phyloP scores from a whole-genome alignment of 192 early-diverging fungal species.

The Gryganskiella cystojenkinii region DNA sequence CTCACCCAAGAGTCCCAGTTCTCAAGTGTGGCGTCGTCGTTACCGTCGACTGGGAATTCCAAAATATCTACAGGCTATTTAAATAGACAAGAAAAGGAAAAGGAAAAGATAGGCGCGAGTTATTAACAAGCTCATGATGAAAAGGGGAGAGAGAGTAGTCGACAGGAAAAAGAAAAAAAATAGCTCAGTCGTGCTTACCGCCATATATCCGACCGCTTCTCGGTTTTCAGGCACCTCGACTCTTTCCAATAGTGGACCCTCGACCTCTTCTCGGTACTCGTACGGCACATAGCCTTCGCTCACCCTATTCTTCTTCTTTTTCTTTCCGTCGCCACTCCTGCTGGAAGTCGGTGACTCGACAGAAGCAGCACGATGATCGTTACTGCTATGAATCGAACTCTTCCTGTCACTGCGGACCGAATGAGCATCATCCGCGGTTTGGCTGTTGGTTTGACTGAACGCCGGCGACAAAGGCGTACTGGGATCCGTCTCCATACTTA shows the following conservation, averaged over 20 bases:
- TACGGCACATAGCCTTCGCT: constrained; percentile 46
- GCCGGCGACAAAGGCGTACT: constrained; percentile 20
- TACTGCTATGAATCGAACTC: constrained; percentile 22
- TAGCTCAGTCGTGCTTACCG: not conserved
- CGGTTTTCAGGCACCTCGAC: constrained; percentile 32
- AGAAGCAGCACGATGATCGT: too few species aligned
- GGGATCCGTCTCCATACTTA: not conserved
- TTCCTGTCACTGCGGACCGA: constrained; percentile 37
- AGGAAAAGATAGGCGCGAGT: not conserved
- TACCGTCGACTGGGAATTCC: constrained; percentile 1
- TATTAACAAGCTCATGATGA: not conserved
- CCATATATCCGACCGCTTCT: constrained; percentile 39
- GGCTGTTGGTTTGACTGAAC: not conserved
- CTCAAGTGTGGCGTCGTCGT: constrained; percentile 24
- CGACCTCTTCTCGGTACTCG: constrained; percentile 45
- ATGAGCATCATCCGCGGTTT: constrained; percentile 8
- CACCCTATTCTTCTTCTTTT: constrained; percentile 18
- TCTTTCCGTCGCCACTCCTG: not conserved
- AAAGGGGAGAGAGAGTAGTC: not conserved
- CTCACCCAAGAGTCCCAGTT: constrained; percentile 54
- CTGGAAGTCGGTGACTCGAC: constrained; percentile 1
- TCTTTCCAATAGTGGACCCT: constrained; percentile 45
- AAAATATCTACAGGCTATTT: constrained; percentile 26
- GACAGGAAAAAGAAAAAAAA: not conserved
- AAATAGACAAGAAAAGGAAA: not conserved